A percentile compares a stretch with the other conserved stretches of the same genome.
Evolutionary conservation across 352 stramenopile genomes (phyloP).

Genomic region (Phytopythium sindhum): DNA sequence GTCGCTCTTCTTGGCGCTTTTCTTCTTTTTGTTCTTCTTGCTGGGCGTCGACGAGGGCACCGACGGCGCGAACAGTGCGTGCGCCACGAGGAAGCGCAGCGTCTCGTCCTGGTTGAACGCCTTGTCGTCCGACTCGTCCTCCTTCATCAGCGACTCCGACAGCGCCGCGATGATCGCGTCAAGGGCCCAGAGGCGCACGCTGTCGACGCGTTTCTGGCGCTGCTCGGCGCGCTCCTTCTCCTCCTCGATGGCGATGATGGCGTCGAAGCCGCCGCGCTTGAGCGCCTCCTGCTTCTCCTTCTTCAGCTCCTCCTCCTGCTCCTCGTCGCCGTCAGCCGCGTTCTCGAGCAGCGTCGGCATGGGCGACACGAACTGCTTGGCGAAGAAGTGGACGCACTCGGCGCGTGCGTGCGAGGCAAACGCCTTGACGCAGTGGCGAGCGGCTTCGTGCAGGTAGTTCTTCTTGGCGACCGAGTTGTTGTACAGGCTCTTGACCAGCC

Average conservation of each 20-base stretch:
- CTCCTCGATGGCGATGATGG: constrained; percentile 73
- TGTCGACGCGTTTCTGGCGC: constrained; percentile 49
- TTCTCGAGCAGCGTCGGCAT: constrained; percentile 52
- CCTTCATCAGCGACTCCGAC: constrained; percentile 29
- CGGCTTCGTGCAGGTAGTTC: constrained; percentile 81
- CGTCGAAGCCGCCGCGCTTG: constrained; percentile 51
- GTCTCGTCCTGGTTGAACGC: constrained; percentile 21
- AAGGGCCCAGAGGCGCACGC: constrained; percentile 70
- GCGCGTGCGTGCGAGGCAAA: constrained; percentile 44
- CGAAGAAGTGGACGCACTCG: constrained; percentile 74
- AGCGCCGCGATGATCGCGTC: constrained; percentile 56
- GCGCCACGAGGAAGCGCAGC: constrained; percentile 64
- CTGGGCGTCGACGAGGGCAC: constrained; percentile 23
- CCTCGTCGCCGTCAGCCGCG: constrained; percentile 31
- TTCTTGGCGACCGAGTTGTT: constrained; percentile 78
- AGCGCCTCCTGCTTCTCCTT: constrained; percentile 34
- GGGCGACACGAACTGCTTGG: constrained; percentile 64
- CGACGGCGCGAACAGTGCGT: constrained; percentile 58
- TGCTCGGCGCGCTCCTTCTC: constrained; percentile 67
- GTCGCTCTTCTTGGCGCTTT: constrained; percentile 27
- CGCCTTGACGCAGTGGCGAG: constrained; percentile 56
- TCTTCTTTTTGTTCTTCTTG: constrained; percentile 54
- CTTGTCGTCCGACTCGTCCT: constrained; percentile 13
- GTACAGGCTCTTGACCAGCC: constrained; percentile 81
- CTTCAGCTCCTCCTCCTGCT: constrained; percentile 34